Evolutionary conservation across 2,329 filamentous ascomycete species (phyloP), one percentile per base, ranked within the genome.

Genomic region (Pyrenochaeta sp.): DNA sequence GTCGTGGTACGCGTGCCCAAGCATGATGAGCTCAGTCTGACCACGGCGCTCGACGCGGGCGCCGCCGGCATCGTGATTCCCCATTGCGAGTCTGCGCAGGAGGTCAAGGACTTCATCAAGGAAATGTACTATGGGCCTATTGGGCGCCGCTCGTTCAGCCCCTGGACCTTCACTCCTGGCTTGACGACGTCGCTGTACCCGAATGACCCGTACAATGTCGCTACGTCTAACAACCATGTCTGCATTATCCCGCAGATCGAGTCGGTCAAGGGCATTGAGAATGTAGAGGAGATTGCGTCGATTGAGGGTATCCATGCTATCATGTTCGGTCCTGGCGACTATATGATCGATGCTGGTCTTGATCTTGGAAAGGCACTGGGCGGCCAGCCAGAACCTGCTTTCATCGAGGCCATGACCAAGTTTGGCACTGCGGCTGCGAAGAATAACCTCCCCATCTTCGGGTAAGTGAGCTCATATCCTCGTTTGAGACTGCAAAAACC

Each of bases 301-400:
- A 58, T 63, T 2, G 47, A 45, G 3, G 61, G 60, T n/a, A 44
- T 64, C 3, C 36, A 50, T 3, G 59, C 45, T 7, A 28, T 64
- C n/a, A 63, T 64, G 61, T 63, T 63, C 31, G 59, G 56, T 1
- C 56, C 53, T 1, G 59, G 61, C 10, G 61, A 63, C 22, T 63
- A 44, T 17, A 55, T 58, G 48, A 64, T 63, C 10, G 53, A 61
- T 36, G 60, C 60, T 6, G 54, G 56, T 2, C 35, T 63, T n/a
- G 54, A 58, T 20, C 20, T 63, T 3, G 29, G 20, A 24, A 35
- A n/a, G n/a, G 44, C 34, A 4, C n/a, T 61, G 8, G 22, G 27
- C 2, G 60, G 56, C 3, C 37, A 53, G 5, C 56, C 58, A 4
- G 42, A 60, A 10, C 56, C 58, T 0, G 48, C 28, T 0, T 58